Evolutionary conservation across 164 flowering plant genomes (phyloP).

Genomic region (Annona squamosa): DNA sequence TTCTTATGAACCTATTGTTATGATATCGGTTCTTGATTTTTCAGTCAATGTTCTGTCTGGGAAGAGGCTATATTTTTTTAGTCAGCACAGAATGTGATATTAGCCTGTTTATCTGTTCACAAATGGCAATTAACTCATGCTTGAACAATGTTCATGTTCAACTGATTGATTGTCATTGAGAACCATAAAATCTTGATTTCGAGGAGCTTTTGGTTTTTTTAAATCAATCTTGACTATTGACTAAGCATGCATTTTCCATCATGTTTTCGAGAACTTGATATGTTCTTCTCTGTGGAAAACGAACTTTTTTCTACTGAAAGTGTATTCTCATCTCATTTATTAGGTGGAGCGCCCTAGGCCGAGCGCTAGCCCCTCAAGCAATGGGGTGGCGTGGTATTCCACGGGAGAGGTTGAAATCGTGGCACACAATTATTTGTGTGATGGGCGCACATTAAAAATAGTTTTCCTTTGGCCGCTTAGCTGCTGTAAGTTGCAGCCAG

Average conservation of each 20-base stretch:
- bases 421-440: constrained; percentile 48
- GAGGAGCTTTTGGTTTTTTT: too few relatives aligned
- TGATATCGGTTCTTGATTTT: background rate
- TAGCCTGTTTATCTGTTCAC: too few relatives aligned
- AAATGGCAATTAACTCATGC: too few relatives aligned
- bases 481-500: constrained; percentile 30
- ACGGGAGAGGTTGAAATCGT: constrained; percentile 50
- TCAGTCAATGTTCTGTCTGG: too few relatives aligned
- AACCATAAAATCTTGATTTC: background rate
- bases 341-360: constrained; percentile 37
- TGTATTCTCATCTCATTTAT: background rate
- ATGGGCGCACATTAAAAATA: constrained; percentile 38
- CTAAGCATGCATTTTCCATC: background rate
- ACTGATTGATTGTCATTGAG: background rate
- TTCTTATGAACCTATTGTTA: too few relatives aligned
- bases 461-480: constrained; percentile 32
- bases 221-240: background rate
- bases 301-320: background rate
- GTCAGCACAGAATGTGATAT: too few relatives aligned
- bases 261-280: background rate
- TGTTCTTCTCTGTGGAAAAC: background rate
- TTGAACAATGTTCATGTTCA: background rate
- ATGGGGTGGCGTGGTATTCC: constrained; percentile 67
- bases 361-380: constrained; percentile 50
- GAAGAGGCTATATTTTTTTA: too few relatives aligned